Conservation (phyloP, 495 filamentous ascomycete species). For the Cudoniella acicularis region DNA sequence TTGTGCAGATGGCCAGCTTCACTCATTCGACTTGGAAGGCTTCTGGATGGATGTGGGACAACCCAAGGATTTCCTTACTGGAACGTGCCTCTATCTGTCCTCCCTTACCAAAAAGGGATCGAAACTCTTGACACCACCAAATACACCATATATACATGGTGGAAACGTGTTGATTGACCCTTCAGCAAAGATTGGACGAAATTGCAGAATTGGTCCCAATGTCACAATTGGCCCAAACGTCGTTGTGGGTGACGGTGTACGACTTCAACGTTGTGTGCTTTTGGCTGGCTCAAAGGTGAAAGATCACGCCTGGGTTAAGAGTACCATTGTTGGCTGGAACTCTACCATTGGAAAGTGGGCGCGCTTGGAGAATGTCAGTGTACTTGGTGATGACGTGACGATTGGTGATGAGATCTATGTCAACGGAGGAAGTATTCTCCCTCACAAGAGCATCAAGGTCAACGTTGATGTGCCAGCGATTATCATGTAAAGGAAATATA, state of each 20-base stretch:
- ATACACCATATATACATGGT: conserved; percentile 81
- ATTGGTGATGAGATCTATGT: conserved; percentile 99
- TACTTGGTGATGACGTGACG: conserved; percentile 97
- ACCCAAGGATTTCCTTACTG: conserved; percentile 96
- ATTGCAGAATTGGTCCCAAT: conserved; percentile 97
- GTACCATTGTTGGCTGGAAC: conserved; percentile 99
- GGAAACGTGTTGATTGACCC: conserved; percentile 97
- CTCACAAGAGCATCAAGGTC: conserved; percentile 98
- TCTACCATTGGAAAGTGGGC: conserved; percentile 95
- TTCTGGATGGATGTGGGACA: conserved; percentile 99
- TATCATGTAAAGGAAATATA: conserved; percentile 67
- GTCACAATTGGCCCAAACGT: conserved; percentile 96
- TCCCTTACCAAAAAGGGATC: conserved; percentile 90
- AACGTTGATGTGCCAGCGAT: conserved; percentile 93
- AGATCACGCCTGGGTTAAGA: conserved; percentile 99
- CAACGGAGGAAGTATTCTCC: conserved; percentile 93
- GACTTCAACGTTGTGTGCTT: conserved; percentile 90
- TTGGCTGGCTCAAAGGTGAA: conserved; percentile 89
- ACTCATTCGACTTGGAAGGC: conserved; percentile 97
- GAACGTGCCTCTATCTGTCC: conserved; percentile 94
- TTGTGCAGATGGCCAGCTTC: conserved; percentile 82
- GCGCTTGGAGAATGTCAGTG: conserved; percentile 93
- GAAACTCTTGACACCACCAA: conserved; percentile 72
- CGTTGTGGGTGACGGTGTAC: conserved; percentile 90
- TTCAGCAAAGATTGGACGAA: conserved; percentile 93